Evolutionary conservation across 208 protist genomes (phyloP), one percentile per base, ranked within the genome.

Genomic region (Strigomonas culicis): DNA sequence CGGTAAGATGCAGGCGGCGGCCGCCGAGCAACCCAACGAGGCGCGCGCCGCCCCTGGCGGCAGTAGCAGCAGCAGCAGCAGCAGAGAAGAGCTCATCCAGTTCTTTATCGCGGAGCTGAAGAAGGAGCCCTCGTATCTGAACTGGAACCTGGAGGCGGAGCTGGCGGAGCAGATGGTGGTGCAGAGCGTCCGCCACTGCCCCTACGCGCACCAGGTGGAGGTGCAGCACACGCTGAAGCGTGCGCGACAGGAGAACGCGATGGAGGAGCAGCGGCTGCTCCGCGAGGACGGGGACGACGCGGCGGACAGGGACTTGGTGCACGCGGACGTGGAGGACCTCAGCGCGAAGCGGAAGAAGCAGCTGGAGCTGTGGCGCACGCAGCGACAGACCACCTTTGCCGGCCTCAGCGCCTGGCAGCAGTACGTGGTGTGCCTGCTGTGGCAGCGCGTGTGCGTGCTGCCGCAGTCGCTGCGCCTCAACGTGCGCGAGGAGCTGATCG

Each of bases 61-160:
- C n/a, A n/a, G n/a, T n/a, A n/a, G n/a, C n/a, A n/a, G n/a, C n/a
- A n/a, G n/a, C n/a, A n/a, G n/a, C n/a, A n/a, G n/a, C n/a, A n/a
- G n/a, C 49, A 43, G 47, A 17, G 27, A 30, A 10, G 47, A 21
- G 43, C 63, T 84, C 39, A 57, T 89, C 2, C 30, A 27, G 10
- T 55, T 55, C 13, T 74, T 91, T 21, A 50, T 94, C 15, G 73
- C 71, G 15, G 85, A 90, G 74, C 72, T 94, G 47, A 86, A 88
- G 70, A 59, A 74, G 63, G 83, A 92, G 71, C 72, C 79, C 32
- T 74, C 71, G 25, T 94, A 92, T 53, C 62, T 73, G 34, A 74
- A 88, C 58, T 94, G 88, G 86, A 90, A 77, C 63, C 69, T 94
- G 8, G 85, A 94, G 43, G 79, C 74, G 22, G 85, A 66, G 22